Evolutionary conservation across 208 protist genomes (phyloP).

Genomic region (Balamuthia mandrillaris): DNA sequence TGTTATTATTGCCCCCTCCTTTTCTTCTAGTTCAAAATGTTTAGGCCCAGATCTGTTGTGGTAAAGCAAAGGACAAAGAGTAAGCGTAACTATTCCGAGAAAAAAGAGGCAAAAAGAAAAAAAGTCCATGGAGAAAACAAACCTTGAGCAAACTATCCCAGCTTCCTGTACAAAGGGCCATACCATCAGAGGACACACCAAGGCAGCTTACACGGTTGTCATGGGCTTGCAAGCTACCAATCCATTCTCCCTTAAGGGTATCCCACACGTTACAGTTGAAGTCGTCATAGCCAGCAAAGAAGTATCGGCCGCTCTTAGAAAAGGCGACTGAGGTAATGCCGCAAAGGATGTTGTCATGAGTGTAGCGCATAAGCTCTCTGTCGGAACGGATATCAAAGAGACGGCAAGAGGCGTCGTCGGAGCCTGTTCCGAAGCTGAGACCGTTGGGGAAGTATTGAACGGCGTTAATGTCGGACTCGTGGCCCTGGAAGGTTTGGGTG

Average conservation of each 20-base stretch:
- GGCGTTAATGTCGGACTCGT: constrained; percentile 75
- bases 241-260: constrained; percentile 73
- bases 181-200: constrained; percentile 75
- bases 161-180: constrained; percentile 79
- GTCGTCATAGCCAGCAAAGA: constrained; percentile 85
- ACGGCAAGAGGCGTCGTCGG: constrained; percentile 78
- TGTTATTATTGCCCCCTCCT: background rate
- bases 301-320: constrained; percentile 61
- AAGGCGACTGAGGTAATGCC: constrained; percentile 82
- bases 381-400: constrained; percentile 84
- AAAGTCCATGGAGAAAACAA: background rate
- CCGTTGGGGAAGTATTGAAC: constrained; percentile 76
- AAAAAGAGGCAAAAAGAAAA: background rate
- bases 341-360: constrained; percentile 73
- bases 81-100: background rate
- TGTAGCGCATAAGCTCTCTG: constrained; percentile 74
- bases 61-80: too few species aligned
- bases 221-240: constrained; percentile 71
- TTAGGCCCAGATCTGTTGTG: background rate
- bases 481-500: constrained; percentile 78
- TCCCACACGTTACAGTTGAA: constrained; percentile 83
- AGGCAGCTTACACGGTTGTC: constrained; percentile 81
- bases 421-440: constrained; percentile 76
- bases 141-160: constrained; percentile 71
- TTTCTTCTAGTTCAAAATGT: background rate